Conservation (phyloP, 257 asterid species). For the Vinca minor region DNA sequence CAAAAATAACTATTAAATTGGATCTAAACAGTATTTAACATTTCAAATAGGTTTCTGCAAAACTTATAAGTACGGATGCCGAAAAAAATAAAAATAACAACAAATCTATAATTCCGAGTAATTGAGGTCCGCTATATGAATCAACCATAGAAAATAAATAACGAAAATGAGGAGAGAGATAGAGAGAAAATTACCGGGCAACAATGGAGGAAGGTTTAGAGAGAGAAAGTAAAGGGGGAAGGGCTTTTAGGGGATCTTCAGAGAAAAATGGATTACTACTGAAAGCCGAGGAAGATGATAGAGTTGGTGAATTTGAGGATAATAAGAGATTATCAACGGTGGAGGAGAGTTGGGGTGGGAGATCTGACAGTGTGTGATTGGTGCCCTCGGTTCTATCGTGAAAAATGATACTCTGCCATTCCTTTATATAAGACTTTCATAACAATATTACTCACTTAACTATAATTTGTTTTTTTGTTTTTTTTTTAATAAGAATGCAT, state of each 20-base stretch:
- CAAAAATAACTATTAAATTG: background rate
- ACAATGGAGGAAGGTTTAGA: conserved; percentile 2
- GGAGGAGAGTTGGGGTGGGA: conserved; percentile 15
- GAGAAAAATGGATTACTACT: too few relatives aligned
- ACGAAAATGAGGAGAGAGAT: background rate
- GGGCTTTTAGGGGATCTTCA: background rate
- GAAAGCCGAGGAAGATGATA: background rate
- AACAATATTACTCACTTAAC: too few relatives aligned
- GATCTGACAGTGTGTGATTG: conserved; percentile 28
- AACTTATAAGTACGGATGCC: background rate
- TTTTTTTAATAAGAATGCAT: too few relatives aligned
- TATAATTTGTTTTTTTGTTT: too few relatives aligned
- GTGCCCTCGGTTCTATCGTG: conserved; percentile 33
- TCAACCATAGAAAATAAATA: too few relatives aligned
- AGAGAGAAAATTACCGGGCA: conserved; percentile 31
- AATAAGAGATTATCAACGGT: conserved; percentile 40
- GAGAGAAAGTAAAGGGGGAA: conserved; percentile 8
- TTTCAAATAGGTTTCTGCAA: background rate
- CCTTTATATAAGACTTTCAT: too few relatives aligned
- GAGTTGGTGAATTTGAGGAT: conserved; percentile 33
- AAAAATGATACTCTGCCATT: too few relatives aligned
- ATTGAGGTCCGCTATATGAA: too few relatives aligned
- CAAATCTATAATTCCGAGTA: too few relatives aligned
- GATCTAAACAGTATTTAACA: conserved; percentile 3
- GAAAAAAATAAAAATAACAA: background rate